A percentile compares a stretch with the other conserved stretches of the same genome.
These are phyloP conservation scores for Puccinia horiana DNA, from an alignment of 1,284 basidiomycete species.

Conservation along the genomic window DNA sequence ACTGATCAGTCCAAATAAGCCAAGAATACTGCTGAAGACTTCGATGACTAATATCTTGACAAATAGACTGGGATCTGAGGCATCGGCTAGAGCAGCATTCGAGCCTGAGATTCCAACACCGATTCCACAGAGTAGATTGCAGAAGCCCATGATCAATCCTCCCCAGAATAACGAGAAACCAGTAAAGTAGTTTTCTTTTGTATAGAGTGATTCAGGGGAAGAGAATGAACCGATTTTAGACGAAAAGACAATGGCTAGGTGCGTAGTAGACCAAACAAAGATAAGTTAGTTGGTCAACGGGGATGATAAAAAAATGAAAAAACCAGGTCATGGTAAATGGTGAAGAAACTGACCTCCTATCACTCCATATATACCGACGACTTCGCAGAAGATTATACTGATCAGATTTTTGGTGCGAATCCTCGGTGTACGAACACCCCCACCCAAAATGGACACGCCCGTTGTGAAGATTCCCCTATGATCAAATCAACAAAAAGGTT, in stretches of 20 bases:
- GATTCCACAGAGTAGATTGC: slow-evolving; percentile 89
- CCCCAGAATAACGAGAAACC: slow-evolving; percentile 93
- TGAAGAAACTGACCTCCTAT: slow-evolving; percentile 52
- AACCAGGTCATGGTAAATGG: neutral
- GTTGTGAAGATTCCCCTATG: slow-evolving; percentile 95
- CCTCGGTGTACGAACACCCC: slow-evolving; percentile 87
- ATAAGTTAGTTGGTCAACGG: slow-evolving; percentile 6
- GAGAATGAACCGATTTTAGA: slow-evolving; percentile 66
- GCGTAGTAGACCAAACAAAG: neutral
- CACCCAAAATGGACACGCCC: slow-evolving; percentile 89
- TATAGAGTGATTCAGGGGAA: slow-evolving; percentile 16
- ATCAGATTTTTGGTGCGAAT: slow-evolving; percentile 98
- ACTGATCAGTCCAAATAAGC: slow-evolving; percentile 85
- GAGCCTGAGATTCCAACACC: slow-evolving; percentile 88
- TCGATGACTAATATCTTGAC: slow-evolving; percentile 93
- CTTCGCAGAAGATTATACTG: slow-evolving; percentile 99
- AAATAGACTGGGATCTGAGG: slow-evolving; percentile 85
- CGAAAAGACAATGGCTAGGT: slow-evolving; percentile 79
- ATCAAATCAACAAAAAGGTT: neutral
- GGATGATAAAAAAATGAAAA: too few species aligned
- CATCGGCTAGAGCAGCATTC: slow-evolving; percentile 86
- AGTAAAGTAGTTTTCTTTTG: slow-evolving; percentile 55
- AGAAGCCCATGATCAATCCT: slow-evolving; percentile 80
- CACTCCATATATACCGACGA: slow-evolving; percentile 60
- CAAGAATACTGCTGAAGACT: slow-evolving; percentile 88